Evolutionary conservation across 257 asterid genomes (phyloP).

Genomic region (Solanum habrochaites): DNA sequence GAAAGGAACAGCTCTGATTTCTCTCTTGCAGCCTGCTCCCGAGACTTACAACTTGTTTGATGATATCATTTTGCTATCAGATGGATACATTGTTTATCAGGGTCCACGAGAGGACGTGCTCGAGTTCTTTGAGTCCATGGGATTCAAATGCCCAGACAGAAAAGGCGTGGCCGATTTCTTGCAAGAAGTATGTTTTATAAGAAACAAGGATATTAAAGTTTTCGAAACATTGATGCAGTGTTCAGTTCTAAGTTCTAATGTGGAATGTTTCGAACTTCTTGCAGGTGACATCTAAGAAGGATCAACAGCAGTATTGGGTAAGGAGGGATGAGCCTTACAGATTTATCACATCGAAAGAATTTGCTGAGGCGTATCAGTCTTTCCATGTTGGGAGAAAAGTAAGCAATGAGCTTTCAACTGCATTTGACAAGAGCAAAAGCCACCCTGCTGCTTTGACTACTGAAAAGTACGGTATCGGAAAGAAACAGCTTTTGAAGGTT

Average conservation of each 20-base stretch:
- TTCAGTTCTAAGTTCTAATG: neutral
- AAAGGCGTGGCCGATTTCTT: slow-evolving; percentile 35
- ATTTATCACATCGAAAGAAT: slow-evolving; percentile 26
- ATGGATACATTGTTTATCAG: slow-evolving; percentile 20
- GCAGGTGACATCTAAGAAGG: slow-evolving; percentile 47
- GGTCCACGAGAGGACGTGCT: slow-evolving; percentile 28
- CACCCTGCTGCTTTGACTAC: slow-evolving; percentile 73
- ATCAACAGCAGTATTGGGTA: slow-evolving; percentile 43
- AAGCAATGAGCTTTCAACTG: slow-evolving; percentile 31
- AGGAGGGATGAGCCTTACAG: slow-evolving; percentile 24
- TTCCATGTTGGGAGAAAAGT: slow-evolving; percentile 21
- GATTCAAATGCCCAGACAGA: slow-evolving; percentile 29
- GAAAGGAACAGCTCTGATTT: slow-evolving; percentile 30
- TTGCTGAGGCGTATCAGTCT: slow-evolving; percentile 43
- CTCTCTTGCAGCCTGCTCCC: slow-evolving; percentile 33
- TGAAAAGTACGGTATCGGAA: slow-evolving; percentile 36
- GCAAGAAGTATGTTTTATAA: slow-evolving; percentile 21
- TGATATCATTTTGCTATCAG: slow-evolving; percentile 25
- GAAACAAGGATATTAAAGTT: neutral
- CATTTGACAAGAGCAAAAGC: slow-evolving; percentile 51
- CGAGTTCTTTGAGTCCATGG: slow-evolving; percentile 25
- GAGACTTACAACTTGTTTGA: slow-evolving; percentile 31
- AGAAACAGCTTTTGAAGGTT: slow-evolving; percentile 45
- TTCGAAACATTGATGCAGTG: neutral
- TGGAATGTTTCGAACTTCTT: neutral